Conservation (phyloP, 306 rosid genomes). For the Phaseolus lunatus region DNA sequence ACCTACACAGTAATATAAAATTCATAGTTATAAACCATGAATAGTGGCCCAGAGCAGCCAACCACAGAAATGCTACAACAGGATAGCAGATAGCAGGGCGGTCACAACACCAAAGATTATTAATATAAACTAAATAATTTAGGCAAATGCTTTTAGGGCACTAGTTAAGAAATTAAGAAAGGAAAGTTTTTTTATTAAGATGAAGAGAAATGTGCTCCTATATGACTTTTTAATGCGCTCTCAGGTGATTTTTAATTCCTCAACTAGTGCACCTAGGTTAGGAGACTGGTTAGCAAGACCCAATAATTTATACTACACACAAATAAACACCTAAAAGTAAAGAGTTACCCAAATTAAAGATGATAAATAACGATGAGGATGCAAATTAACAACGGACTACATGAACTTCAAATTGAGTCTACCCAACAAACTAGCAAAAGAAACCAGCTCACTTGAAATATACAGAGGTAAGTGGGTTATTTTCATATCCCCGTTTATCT, state of each 20-base stretch:
- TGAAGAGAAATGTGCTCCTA: no score
- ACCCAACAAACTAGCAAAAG: neutral
- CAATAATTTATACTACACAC: neutral
- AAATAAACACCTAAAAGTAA: neutral
- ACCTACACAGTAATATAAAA: slow-evolving; percentile 16
- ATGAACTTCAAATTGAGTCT: neutral
- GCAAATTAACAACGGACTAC: neutral
- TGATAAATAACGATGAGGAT: neutral
- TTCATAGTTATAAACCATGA: neutral
- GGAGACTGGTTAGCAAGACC: neutral
- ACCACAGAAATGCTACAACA: neutral
- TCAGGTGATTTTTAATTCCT: no score
- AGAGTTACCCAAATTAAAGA: neutral
- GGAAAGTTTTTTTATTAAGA: no score
- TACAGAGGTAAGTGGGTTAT: neutral
- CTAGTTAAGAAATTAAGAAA: no score
- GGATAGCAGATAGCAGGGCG: neutral
- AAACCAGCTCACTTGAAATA: neutral
- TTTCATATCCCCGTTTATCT: neutral
- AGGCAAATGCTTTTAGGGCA: no score
- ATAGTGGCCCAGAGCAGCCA: neutral
- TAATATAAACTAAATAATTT: no score
- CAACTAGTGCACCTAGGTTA: no score
- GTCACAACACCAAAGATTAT: neutral
- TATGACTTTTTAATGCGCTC: no score